phyloP scores from a whole-genome alignment of 805 yeast species.

The Kodamaea fukazawae region DNA sequence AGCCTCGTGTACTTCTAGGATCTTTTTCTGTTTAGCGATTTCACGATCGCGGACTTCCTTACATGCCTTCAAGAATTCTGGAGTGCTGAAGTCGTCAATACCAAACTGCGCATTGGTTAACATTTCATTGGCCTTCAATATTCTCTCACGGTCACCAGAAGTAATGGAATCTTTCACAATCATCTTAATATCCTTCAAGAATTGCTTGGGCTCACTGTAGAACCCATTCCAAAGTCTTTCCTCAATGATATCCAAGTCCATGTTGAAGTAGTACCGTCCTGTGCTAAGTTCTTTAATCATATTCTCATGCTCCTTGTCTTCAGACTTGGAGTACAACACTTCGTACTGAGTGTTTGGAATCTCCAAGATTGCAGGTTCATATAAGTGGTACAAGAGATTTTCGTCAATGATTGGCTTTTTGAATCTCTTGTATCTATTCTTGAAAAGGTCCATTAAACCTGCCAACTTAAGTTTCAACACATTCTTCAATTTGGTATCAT shows the following conservation, averaged over 20 bases:
- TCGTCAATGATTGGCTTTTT: slow-evolving; percentile 90
- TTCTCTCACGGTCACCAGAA: slow-evolving; percentile 78
- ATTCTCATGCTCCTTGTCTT: slow-evolving; percentile 48
- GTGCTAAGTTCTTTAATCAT: slow-evolving; percentile 81
- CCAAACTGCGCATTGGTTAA: slow-evolving; percentile 94
- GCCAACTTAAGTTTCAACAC: slow-evolving; percentile 80
- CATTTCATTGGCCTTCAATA: slow-evolving; percentile 87
- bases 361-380: slow-evolving; percentile 54
- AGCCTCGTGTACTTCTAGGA: slow-evolving; percentile 34
- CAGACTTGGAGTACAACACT: slow-evolving; percentile 44
- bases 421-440: slow-evolving; percentile 82
- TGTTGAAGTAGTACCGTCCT: slow-evolving; percentile 72
- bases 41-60: slow-evolving; percentile 70
- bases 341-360: slow-evolving; percentile 38
- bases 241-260: slow-evolving; percentile 91
- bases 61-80: slow-evolving; percentile 75
- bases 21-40: slow-evolving; percentile 47
- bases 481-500: slow-evolving; percentile 82
- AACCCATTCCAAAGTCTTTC: slow-evolving; percentile 96
- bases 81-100: slow-evolving; percentile 78
- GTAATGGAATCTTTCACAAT: slow-evolving; percentile 76
- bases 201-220: slow-evolving; percentile 90
- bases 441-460: slow-evolving; percentile 85
- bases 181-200: slow-evolving; percentile 77
- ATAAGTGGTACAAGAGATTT: slow-evolving; percentile 64